Evolutionary conservation across 1,139 yeast species (phyloP).

Genomic region (Debaryomyces coudertii): DNA sequence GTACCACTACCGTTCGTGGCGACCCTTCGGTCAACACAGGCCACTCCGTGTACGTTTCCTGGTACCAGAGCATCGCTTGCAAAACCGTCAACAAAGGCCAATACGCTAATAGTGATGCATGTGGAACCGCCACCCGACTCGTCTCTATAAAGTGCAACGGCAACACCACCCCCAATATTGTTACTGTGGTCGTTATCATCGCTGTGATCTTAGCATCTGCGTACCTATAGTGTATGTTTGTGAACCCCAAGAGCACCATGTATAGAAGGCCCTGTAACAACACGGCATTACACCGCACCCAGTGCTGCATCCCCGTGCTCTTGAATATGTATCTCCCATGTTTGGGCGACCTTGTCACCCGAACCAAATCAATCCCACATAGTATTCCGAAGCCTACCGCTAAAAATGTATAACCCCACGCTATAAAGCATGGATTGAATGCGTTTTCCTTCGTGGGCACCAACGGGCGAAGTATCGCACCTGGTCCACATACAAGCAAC

Average conservation of each 20-base stretch:
- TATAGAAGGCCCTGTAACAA: slow-evolving; percentile 29
- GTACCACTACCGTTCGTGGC: slow-evolving; percentile 20
- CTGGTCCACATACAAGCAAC: slow-evolving; percentile 18
- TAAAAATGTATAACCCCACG: slow-evolving; percentile 11
- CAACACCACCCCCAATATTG: slow-evolving; percentile 25
- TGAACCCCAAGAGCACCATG: slow-evolving; percentile 21
- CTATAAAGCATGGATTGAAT: slow-evolving; percentile 58
- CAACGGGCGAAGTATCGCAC: slow-evolving; percentile 21
- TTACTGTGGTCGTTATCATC: slow-evolving; percentile 21
- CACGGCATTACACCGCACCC: slow-evolving; percentile 31
- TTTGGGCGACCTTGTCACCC: slow-evolving; percentile 10
- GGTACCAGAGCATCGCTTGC: slow-evolving; percentile 28
- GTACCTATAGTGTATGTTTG: slow-evolving; percentile 26
- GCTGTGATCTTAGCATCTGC: slow-evolving; percentile 28
- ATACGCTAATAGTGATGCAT: slow-evolving; percentile 38
- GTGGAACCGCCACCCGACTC: slow-evolving; percentile 33
- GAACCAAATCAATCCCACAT: slow-evolving; percentile 2
- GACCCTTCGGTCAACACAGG: slow-evolving; percentile 16
- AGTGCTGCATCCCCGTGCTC: slow-evolving; percentile 35
- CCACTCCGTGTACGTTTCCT: slow-evolving; percentile 33
- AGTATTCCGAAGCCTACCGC: slow-evolving; percentile 2
- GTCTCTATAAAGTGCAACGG: slow-evolving; percentile 50
- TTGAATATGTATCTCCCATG: slow-evolving; percentile 28
- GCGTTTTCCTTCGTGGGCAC: slow-evolving; percentile 47
- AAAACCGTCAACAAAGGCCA: slow-evolving; percentile 42